phyloP scores from a whole-genome alignment of 306 rosid species.

The Lathyrus aphaca region DNA sequence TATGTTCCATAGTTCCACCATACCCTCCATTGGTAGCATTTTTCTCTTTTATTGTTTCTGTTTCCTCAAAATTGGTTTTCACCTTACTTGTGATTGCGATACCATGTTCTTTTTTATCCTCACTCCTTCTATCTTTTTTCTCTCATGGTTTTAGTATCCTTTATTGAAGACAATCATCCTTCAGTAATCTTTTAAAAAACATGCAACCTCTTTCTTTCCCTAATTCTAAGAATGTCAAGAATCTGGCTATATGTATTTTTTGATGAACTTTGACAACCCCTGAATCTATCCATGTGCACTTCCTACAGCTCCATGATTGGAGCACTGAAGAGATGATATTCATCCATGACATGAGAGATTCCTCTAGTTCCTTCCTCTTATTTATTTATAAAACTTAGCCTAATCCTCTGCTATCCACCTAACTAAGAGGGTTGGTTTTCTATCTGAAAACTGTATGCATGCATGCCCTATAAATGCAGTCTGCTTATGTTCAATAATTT shows the following conservation, averaged over 20 bases:
- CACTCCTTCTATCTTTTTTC: neutral
- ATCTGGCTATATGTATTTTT: neutral
- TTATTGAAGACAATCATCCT: neutral
- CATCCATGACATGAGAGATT: neutral
- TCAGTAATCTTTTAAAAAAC: neutral
- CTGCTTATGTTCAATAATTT: constrained; percentile 1
- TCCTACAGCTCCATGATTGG: neutral
- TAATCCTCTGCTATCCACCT: constrained; percentile 9
- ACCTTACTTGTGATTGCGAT: neutral
- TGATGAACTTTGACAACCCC: neutral
- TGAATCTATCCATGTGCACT: neutral
- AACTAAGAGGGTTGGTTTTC: neutral
- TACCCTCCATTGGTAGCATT: neutral
- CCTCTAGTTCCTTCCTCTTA: neutral
- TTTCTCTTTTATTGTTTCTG: neutral
- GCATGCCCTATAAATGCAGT: constrained; percentile 15
- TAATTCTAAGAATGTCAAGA: neutral
- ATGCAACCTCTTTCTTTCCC: neutral
- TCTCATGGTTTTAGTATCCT: neutral
- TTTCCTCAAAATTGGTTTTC: neutral
- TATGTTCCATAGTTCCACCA: neutral
- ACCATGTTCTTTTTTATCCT: neutral
- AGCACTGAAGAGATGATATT: neutral
- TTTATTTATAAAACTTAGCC: neutral
- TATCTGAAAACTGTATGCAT: neutral